Evolutionary conservation across 257 asterid genomes (phyloP), one percentile per base, ranked within the genome.

Genomic region (Mitragyna speciosa): DNA sequence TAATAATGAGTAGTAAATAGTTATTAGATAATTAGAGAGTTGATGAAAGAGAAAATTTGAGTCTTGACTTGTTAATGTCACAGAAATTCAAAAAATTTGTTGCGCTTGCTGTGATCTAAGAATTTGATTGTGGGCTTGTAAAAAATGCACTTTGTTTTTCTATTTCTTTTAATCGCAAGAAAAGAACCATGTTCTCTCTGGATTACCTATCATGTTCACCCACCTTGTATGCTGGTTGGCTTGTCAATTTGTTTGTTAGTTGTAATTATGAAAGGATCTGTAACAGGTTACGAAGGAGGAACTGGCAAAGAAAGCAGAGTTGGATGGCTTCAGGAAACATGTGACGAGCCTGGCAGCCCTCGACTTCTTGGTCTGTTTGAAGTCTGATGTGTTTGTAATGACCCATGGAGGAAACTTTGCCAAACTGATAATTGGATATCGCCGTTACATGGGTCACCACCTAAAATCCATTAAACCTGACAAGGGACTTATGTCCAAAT

Each of bases 401-500:
- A 96, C 98, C 41, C 99, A 96, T 20, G 99, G 98, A 49, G 98
- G 99, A 22, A 96, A 96, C 88, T 96, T 96, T 45, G 99, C 98
- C 0, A 94, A 96, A 85, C 88, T 96, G 70, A 92, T 96, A 69
- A 96, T 94, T 10, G 99, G 99, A 72, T 74, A 85, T 67, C 90
- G 99, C 12, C 87, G 98, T 73, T 94, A 96, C 90, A 79, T 90
- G 90, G 99, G 99, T 76, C 99, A 96, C 89, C 92, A 73, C 80
- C 92, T 43, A 68, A 96, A 94, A 81, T 96, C 99, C 82, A 91
- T 96, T 76, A 96, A 96, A 87, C 99, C 99, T 0, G 99, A 96
- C 86, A 96, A 96, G 88, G 97, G 97, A 64, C 91, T 96, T 33
- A 86, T 96, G 98, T 94, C 99, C 61, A 94, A 96, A 88, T 96